Evolutionary conservation across 2,329 filamentous ascomycete species (phyloP).

Genomic region (Lachnellula hyalina): DNA sequence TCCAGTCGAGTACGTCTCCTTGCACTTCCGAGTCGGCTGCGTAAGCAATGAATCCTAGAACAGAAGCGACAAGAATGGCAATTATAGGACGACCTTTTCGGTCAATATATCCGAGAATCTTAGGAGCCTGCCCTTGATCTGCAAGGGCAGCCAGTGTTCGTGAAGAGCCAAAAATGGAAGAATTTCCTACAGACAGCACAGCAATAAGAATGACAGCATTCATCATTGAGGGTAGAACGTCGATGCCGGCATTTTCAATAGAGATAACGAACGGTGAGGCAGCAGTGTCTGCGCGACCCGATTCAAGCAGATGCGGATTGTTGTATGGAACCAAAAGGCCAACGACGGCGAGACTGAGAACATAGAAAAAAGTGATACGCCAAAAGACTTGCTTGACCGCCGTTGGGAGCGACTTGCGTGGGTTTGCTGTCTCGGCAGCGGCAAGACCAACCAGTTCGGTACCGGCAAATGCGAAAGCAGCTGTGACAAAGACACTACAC

Average conservation of each 20-base stretch:
- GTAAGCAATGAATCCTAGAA: constrained; percentile 70
- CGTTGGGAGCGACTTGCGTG: constrained; percentile 73
- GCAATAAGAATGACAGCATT: constrained; percentile 92
- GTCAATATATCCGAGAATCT: constrained; percentile 74
- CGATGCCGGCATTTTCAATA: constrained; percentile 77
- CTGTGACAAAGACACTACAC: constrained; percentile 71
- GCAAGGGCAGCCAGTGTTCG: constrained; percentile 85
- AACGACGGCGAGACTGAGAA: constrained; percentile 74
- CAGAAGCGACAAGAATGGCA: constrained; percentile 62
- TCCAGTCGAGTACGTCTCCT: constrained; percentile 68
- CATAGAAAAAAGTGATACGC: constrained; percentile 87
- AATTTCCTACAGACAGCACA: constrained; percentile 87
- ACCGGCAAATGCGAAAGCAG: constrained; percentile 70
- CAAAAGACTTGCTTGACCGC: constrained; percentile 94
- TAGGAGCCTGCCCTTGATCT: constrained; percentile 79
- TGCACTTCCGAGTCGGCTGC: constrained; percentile 57
- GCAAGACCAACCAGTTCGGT: constrained; percentile 73
- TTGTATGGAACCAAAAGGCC: constrained; percentile 76
- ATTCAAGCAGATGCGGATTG: constrained; percentile 57
- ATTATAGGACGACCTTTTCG: constrained; percentile 73
- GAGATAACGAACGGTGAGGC: constrained; percentile 93
- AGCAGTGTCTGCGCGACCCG: constrained; percentile 56
- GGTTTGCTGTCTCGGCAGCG: constrained; percentile 73
- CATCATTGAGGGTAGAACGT: constrained; percentile 79
- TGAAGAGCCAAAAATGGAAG: constrained; percentile 84